A percentile compares a stretch with the other conserved stretches of the same genome.
Evolutionary conservation across 805 yeast genomes (phyloP).

Genomic region (Saturnispora gosingensis): DNA sequence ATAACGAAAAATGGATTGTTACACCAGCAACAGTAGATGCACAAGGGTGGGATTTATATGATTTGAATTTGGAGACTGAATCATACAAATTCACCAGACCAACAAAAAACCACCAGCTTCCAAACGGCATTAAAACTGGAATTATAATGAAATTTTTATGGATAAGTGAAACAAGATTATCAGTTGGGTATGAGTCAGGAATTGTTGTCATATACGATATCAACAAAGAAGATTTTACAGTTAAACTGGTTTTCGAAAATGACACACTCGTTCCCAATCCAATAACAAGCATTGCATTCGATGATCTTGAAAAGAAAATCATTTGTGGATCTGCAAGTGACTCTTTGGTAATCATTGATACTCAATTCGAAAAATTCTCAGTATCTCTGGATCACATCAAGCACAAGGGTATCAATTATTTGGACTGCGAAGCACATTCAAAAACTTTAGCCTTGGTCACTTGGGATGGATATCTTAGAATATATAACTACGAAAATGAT

Average conservation of each 20-base stretch:
- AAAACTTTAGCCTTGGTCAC: slow-evolving; percentile 30
- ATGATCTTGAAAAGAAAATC: slow-evolving; percentile 29
- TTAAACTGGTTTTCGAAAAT: slow-evolving; percentile 17
- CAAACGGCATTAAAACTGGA: slow-evolving; percentile 30
- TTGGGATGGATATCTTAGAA: slow-evolving; percentile 44
- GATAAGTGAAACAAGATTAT: slow-evolving; percentile 26
- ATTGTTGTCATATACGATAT: slow-evolving; percentile 33
- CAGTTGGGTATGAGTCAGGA: slow-evolving; percentile 71
- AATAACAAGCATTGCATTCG: slow-evolving; percentile 34
- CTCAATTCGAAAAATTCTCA: not conserved
- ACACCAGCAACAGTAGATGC: slow-evolving; percentile 62
- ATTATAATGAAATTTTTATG: slow-evolving; percentile 54
- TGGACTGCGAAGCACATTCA: slow-evolving; percentile 16
- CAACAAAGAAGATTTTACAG: slow-evolving; percentile 3
- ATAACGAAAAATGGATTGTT: slow-evolving; percentile 23
- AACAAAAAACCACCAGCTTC: slow-evolving; percentile 10
- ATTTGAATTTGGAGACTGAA: slow-evolving; percentile 11
- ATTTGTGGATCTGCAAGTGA: slow-evolving; percentile 30
- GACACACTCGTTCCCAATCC: slow-evolving; percentile 46
- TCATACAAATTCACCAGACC: slow-evolving; percentile 19
- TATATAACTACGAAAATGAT: slow-evolving; percentile 22
- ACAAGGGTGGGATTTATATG: slow-evolving; percentile 54
- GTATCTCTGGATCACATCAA: slow-evolving; percentile 17
- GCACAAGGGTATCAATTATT: slow-evolving; percentile 32
- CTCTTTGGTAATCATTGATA: not conserved